Conservation (phyloP, 495 filamentous ascomycete genomes). For the Hypoxylon perforatum region DNA sequence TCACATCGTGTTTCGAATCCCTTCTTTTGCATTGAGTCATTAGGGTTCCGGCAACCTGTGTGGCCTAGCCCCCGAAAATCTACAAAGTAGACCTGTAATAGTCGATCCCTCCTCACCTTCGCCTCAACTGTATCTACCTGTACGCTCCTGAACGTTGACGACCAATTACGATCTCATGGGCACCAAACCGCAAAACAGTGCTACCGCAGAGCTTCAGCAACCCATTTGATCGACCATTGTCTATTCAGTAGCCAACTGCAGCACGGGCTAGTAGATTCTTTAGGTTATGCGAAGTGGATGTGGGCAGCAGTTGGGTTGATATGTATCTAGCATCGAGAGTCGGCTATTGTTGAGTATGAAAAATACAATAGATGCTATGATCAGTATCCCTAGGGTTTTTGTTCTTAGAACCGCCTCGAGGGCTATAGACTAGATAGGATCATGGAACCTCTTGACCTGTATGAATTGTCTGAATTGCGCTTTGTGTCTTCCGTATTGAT, state of each 20-base stretch:
- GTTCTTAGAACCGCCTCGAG: slow-evolving; percentile 17
- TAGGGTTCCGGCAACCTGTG: slow-evolving; percentile 4
- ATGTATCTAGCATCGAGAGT: neutral
- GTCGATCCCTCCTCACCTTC: slow-evolving; percentile 2
- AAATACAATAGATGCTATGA: slow-evolving; percentile 12
- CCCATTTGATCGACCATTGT: slow-evolving; percentile 5
- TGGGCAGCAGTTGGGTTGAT: neutral
- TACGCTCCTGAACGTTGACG: neutral
- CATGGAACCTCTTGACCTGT: slow-evolving; percentile 18
- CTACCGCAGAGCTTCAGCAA: neutral
- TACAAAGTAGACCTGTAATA: neutral
- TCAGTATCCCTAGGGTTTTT: slow-evolving; percentile 18
- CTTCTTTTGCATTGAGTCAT: slow-evolving; percentile 16
- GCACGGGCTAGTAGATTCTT: too few species aligned
- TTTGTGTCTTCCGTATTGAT: slow-evolving; percentile 13
- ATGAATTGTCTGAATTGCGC: neutral
- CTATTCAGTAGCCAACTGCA: neutral
- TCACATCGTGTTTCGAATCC: slow-evolving; percentile 21
- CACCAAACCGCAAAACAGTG: too few species aligned
- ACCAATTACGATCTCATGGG: neutral
- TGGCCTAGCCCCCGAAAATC: neutral
- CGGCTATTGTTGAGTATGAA: slow-evolving; percentile 5
- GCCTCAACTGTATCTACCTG: neutral
- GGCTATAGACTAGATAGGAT: slow-evolving; percentile 35
- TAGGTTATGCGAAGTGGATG: neutral